Evolutionary conservation across 257 asterid species (phyloP).

Genomic region (Solanum piurae): DNA sequence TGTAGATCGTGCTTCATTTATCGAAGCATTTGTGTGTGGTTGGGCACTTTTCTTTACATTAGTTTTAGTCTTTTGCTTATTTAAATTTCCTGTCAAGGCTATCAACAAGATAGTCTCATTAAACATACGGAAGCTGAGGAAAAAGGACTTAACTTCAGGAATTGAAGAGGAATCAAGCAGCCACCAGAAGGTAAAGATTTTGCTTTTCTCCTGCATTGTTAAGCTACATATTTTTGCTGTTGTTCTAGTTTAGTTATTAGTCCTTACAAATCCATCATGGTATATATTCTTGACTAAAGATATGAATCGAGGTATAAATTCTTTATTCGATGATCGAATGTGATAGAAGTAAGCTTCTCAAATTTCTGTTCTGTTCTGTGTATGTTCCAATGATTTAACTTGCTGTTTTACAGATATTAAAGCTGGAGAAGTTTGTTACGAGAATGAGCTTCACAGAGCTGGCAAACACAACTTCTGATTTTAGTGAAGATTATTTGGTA

Average conservation of each 20-base stretch:
- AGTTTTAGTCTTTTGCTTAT: not conserved
- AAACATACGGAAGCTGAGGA: not conserved
- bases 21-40: not conserved
- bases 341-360: not conserved
- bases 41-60: not conserved
- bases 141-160: not conserved
- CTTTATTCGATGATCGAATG: not conserved
- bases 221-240: not conserved
- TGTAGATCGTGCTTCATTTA: not conserved
- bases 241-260: not conserved
- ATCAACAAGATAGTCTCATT: not conserved
- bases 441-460: slow-evolving; percentile 11
- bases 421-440: slow-evolving; percentile 10
- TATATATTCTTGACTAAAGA: not conserved
- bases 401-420: not conserved
- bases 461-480: not conserved
- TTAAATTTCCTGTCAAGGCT: not conserved
- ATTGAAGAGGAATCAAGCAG: not conserved
- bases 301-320: not conserved
- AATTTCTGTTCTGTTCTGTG: not conserved
- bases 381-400: not conserved
- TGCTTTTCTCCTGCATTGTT: not conserved
- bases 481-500: not conserved
- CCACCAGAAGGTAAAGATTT: not conserved
- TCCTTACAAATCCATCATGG: not conserved